Conservation (phyloP, 2,329 filamentous ascomycete genomes). For the Nemania diffusa region DNA sequence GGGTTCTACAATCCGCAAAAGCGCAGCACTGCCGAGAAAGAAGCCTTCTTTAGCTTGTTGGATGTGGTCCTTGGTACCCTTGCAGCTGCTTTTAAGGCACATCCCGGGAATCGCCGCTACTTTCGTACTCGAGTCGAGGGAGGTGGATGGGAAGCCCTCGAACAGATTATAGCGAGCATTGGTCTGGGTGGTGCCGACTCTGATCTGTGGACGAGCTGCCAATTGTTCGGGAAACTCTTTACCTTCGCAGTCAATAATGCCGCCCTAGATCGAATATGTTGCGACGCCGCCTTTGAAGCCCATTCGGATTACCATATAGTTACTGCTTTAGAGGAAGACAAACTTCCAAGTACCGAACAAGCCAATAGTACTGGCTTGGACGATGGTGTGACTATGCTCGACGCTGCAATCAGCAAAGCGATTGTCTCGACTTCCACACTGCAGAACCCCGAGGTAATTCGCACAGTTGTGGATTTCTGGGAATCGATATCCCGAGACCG, state of each 20-base stretch:
- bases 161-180: conserved; percentile 76
- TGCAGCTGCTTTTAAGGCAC: conserved; percentile 77
- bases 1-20: conserved; percentile 79
- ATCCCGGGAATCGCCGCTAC: conserved; percentile 88
- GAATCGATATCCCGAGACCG: conserved; percentile 65
- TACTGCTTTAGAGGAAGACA: conserved; percentile 37
- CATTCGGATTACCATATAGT: conserved; percentile 24
- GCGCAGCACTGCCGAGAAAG: conserved; percentile 70
- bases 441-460: conserved; percentile 71
- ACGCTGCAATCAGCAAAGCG: conserved; percentile 58
- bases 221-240: conserved; percentile 84
- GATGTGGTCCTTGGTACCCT: conserved; percentile 78
- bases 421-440: conserved; percentile 64
- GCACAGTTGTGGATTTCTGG: conserved; percentile 72
- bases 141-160: conserved; percentile 81
- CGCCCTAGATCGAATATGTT: conserved; percentile 75
- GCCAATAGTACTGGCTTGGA: conserved; percentile 40
- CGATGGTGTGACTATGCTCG: conserved; percentile 45
- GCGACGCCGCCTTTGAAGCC: conserved; percentile 46
- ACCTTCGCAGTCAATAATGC: conserved; percentile 84
- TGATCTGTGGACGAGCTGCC: conserved; percentile 74
- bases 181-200: conserved; percentile 72
- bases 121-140: conserved; percentile 80
- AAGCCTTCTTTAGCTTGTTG: conserved; percentile 73
- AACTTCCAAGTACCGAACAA: conserved; percentile 32